Conservation (phyloP, 2,329 filamentous ascomycete species). For the Diaporthe velutina region DNA sequence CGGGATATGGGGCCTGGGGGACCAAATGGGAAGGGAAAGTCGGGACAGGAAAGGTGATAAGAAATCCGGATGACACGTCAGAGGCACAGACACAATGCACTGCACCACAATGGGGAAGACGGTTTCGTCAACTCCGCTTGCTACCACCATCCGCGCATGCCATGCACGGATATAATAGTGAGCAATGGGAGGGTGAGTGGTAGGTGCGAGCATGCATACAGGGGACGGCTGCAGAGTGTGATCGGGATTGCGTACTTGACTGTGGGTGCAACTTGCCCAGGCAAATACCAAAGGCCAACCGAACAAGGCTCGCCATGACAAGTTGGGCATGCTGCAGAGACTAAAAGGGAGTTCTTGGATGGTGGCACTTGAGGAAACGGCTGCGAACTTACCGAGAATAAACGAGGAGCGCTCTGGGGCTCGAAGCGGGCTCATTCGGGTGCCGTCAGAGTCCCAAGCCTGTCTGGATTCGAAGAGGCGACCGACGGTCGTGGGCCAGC, state of each 20-base stretch:
- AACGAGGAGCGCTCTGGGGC: not conserved
- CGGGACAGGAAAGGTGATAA: constrained; percentile 8
- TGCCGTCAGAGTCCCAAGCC: not conserved
- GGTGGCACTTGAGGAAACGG: constrained; percentile 14
- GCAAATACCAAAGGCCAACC: constrained; percentile 20
- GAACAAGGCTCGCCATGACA: constrained; percentile 19
- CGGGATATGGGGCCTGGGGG: constrained; percentile 12
- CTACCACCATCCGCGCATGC: constrained; percentile 29
- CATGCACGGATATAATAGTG: constrained; percentile 34
- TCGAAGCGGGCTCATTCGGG: not conserved
- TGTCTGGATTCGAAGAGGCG: not conserved
- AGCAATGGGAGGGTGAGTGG: constrained; percentile 24
- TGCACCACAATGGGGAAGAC: constrained; percentile 29
- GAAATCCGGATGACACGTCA: constrained; percentile 45
- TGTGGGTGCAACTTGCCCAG: constrained; percentile 34
- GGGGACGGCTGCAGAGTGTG: constrained; percentile 38
- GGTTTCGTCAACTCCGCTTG: constrained; percentile 31
- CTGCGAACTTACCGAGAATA: constrained; percentile 1
- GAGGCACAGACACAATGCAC: constrained; percentile 43
- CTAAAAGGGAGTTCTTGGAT: not conserved
- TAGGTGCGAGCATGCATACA: constrained; percentile 26
- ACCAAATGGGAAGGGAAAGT: constrained; percentile 12
- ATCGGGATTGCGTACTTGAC: constrained; percentile 33
- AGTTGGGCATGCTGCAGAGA: constrained; percentile 31
- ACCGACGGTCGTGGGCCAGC: not conserved